Percentiles rank a stretch among this genome's conserved stretches.
These are phyloP conservation scores for Metrosideros polymorpha DNA, from an alignment of 441 rosid genomes.

Conservation along the genomic window DNA sequence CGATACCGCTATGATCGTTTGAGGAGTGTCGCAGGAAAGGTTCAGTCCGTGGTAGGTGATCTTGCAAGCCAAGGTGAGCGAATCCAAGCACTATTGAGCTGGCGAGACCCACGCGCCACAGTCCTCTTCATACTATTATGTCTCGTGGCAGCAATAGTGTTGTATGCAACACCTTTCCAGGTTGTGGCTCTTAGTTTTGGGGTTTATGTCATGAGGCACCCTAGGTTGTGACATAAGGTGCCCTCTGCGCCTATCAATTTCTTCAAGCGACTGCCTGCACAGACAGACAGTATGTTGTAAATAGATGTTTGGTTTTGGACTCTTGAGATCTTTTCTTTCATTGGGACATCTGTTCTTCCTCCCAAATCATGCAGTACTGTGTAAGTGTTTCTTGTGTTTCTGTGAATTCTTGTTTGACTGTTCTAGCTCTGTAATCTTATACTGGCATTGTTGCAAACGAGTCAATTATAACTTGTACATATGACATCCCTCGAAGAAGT, in stretches of 20 bases:
- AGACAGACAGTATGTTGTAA: slow-evolving; percentile 75
- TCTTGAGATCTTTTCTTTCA: neutral
- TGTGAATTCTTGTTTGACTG: neutral
- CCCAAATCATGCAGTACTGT: neutral
- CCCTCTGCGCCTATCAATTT: slow-evolving; percentile 63
- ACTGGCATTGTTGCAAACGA: neutral
- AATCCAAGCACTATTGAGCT: slow-evolving; percentile 61
- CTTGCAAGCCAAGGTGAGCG: slow-evolving; percentile 88
- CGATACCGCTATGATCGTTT: slow-evolving; percentile 74
- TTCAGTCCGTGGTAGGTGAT: slow-evolving; percentile 88
- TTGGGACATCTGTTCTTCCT: neutral
- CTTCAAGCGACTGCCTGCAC: slow-evolving; percentile 82
- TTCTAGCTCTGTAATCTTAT: neutral
- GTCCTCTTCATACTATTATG: slow-evolving; percentile 50
- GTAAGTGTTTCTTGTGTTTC: neutral
- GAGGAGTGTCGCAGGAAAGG: slow-evolving; percentile 73
- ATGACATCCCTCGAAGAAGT: neutral
- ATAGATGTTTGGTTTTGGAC: neutral
- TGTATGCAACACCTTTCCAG: slow-evolving; percentile 68
- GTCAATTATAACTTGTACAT: neutral
- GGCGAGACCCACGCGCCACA: slow-evolving; percentile 96
- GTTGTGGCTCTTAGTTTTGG: slow-evolving; percentile 50
- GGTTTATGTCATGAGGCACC: slow-evolving; percentile 82
- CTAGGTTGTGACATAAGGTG: slow-evolving; percentile 54
- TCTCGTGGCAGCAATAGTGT: slow-evolving; percentile 46